phyloP scores from a whole-genome alignment of 371 early-diverging fungal genomes.

The Aphelidium insulamus region DNA sequence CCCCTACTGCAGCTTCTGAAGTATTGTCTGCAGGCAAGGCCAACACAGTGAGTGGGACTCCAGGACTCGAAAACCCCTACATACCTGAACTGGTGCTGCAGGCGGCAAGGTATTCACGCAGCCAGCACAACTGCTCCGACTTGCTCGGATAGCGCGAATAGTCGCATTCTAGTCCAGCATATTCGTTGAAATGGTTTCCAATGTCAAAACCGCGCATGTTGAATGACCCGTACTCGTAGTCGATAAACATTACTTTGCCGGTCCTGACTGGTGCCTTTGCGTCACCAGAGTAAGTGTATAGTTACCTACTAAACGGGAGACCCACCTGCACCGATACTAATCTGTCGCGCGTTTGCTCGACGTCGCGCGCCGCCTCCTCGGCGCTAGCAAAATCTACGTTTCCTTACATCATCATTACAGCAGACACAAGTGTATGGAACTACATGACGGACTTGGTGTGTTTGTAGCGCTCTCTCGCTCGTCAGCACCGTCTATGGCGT shows the following conservation, averaged over 20 bases:
- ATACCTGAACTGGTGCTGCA: too few relatives aligned
- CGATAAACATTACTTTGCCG: conserved; percentile 48
- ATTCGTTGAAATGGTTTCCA: conserved; percentile 85
- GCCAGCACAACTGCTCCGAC: conserved; percentile 45
- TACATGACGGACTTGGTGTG: too few relatives aligned
- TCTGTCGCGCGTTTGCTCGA: background rate
- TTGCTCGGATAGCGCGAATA: conserved; percentile 55
- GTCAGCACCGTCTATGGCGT: too few relatives aligned
- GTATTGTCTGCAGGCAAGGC: conserved; percentile 7
- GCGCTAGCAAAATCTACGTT: too few relatives aligned
- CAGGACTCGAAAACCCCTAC: conserved; percentile 1
- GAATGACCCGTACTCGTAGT: conserved; percentile 79
- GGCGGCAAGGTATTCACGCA: conserved; percentile 19
- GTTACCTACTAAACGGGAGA: too few relatives aligned
- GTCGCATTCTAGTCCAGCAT: conserved; percentile 83
- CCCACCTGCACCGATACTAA: background rate
- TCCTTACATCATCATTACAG: too few relatives aligned
- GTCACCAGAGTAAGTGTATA: background rate
- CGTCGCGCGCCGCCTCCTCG: background rate
- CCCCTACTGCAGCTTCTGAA: conserved; percentile 24
- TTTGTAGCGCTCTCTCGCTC: too few relatives aligned
- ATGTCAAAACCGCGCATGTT: conserved; percentile 77
- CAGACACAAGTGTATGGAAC: too few relatives aligned
- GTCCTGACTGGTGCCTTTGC: background rate
- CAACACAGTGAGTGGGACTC: conserved; percentile 1